Conservation (phyloP, 345 rosid genomes). For the Eucalyptus grandis region DNA sequence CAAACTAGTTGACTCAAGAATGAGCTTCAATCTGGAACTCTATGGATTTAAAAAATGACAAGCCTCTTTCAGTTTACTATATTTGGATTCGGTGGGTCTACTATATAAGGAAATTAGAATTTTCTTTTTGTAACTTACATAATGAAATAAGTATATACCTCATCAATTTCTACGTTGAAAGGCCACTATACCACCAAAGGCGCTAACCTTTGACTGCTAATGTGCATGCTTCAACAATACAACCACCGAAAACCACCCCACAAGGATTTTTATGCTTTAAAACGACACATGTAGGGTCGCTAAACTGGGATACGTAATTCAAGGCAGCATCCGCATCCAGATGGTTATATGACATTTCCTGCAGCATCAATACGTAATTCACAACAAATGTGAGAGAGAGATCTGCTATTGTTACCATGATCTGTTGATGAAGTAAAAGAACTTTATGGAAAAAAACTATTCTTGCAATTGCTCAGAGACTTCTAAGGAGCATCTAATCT, state of each 20-base stretch:
- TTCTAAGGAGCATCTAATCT: neutral
- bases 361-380: too few species aligned
- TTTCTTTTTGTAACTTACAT: too few species aligned
- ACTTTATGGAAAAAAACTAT: neutral
- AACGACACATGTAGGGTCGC: conserved; percentile 75
- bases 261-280: conserved; percentile 94
- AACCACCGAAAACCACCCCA: conserved; percentile 74
- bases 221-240: conserved; percentile 79
- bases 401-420: neutral
- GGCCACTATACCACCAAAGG: conserved; percentile 92
- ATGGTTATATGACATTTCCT: conserved; percentile 76
- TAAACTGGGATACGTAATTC: conserved; percentile 91
- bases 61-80: too few species aligned
- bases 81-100: too few species aligned
- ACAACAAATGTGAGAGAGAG: neutral
- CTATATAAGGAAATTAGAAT: too few species aligned
- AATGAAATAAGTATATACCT: neutral
- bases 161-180: conserved; percentile 77
- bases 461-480: neutral
- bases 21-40: too few species aligned
- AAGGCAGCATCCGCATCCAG: conserved; percentile 95
- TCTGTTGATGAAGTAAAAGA: neutral
- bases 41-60: too few species aligned
- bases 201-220: conserved; percentile 88
- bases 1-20: too few species aligned